Percentiles rank a stretch among this genome's conserved stretches.
Conservation (phyloP, 176 grass and related monocot genomes). For the Aegilops longissima region DNA sequence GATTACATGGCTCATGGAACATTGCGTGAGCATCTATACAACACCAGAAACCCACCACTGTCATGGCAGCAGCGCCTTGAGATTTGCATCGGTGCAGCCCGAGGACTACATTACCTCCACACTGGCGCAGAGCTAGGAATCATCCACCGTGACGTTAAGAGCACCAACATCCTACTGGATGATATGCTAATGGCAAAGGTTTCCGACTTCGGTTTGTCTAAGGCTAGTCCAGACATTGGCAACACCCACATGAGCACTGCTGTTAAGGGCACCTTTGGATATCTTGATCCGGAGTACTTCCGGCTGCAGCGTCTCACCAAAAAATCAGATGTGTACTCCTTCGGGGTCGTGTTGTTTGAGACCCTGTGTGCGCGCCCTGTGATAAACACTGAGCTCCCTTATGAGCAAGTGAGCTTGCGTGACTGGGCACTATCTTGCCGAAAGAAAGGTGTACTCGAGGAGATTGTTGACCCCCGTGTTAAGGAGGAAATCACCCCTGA, state of each 20-base stretch:
- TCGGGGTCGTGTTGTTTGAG: conserved; percentile 42
- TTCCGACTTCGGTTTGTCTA: conserved; percentile 37
- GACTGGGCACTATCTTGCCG: conserved; percentile 26
- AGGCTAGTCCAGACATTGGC: not conserved
- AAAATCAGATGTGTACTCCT: conserved; percentile 53
- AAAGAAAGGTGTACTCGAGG: not conserved
- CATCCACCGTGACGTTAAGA: conserved; percentile 29
- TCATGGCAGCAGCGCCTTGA: no score
- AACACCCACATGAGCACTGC: conserved; percentile 38
- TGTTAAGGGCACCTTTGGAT: conserved; percentile 37
- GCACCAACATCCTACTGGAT: conserved; percentile 30
- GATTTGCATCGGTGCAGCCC: no score
- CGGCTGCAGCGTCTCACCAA: conserved; percentile 21
- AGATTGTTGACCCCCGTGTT: conserved; percentile 31
- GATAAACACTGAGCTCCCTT: not conserved
- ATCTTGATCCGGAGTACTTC: conserved; percentile 52
- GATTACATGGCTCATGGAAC: no score
- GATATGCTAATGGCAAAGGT: conserved; percentile 10
- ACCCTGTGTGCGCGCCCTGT: conserved; percentile 20
- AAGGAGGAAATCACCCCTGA: conserved; percentile 9
- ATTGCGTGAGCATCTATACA: no score
- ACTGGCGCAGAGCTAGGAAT: not conserved
- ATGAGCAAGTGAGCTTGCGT: conserved; percentile 31
- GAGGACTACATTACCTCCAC: conserved; percentile 11
- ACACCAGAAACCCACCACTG: no score